Conservation (phyloP, 2,329 filamentous ascomycete genomes). For the Aspergillus ruber region DNA sequence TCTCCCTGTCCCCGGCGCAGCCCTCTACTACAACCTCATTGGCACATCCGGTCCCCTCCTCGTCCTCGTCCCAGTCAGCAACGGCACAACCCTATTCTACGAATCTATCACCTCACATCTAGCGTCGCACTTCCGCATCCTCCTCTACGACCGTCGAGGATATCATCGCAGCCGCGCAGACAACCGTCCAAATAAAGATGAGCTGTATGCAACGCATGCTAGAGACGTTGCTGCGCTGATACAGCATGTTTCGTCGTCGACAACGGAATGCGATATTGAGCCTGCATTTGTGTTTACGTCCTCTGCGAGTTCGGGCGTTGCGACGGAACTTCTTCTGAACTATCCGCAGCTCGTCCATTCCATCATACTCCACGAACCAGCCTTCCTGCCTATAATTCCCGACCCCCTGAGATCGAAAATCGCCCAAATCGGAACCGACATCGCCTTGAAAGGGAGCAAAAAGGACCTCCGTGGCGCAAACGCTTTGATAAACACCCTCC, state of each 20-base stretch:
- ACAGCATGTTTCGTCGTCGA: background rate
- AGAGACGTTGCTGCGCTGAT: background rate
- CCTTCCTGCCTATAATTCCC: conserved; percentile 19
- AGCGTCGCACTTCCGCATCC: background rate
- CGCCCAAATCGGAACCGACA: conserved; percentile 3
- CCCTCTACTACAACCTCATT: background rate
- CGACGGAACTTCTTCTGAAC: conserved; percentile 9
- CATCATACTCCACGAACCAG: conserved; percentile 44
- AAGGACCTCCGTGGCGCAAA: conserved; percentile 43
- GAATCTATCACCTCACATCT: background rate
- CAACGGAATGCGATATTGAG: background rate
- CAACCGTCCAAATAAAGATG: background rate
- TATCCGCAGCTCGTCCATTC: conserved; percentile 39
- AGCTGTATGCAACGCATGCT: background rate
- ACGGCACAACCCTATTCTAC: background rate
- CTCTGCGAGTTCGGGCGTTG: background rate
- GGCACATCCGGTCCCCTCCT: conserved; percentile 8
- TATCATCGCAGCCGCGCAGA: background rate
- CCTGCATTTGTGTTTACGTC: background rate
- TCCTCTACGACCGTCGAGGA: background rate
- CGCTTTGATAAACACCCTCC: conserved; percentile 28
- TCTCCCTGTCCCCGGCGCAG: background rate
- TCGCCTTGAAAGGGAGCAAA: background rate
- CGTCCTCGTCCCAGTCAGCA: background rate
- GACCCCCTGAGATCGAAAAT: background rate